Evolutionary conservation across 2,329 filamentous ascomycete species (phyloP).

Genomic region (Penicillium sumatraense): DNA sequence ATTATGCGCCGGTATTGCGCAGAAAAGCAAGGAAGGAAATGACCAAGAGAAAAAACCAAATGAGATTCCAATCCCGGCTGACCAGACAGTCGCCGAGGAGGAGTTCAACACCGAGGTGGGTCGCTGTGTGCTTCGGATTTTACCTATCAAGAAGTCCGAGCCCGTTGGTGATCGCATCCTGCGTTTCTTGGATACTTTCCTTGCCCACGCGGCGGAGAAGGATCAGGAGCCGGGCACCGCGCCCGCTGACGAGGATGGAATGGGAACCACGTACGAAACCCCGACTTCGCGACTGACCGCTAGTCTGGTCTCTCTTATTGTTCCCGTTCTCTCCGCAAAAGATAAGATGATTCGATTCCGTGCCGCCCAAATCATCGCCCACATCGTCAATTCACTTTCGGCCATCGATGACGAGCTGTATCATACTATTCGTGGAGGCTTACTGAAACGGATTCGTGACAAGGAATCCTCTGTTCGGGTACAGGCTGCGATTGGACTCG

Average conservation of each 20-base stretch:
- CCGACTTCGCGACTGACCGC: conserved; percentile 80
- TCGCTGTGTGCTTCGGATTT: conserved; percentile 77
- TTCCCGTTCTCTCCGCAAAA: conserved; percentile 80
- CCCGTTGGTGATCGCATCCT: conserved; percentile 82
- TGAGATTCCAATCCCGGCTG: conserved; percentile 43
- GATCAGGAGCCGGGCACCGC: conserved; percentile 69
- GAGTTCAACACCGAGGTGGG: conserved; percentile 87
- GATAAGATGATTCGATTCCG: conserved; percentile 92
- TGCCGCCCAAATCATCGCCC: conserved; percentile 84
- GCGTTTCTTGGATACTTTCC: conserved; percentile 84
- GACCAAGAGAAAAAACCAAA: conserved; percentile 55
- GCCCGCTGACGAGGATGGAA: conserved; percentile 70
- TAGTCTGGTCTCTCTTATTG: conserved; percentile 71
- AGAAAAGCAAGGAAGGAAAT: conserved; percentile 50
- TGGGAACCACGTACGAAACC: conserved; percentile 76
- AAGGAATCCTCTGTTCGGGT: conserved; percentile 92
- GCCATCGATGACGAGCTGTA: conserved; percentile 92
- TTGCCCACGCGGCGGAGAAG: conserved; percentile 70
- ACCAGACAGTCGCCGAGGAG: conserved; percentile 76
- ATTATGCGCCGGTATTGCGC: conserved; percentile 67
- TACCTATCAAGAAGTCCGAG: conserved; percentile 92
- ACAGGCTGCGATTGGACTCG: conserved; percentile 90
- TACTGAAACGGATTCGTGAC: conserved; percentile 86
- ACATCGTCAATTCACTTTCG: conserved; percentile 90
- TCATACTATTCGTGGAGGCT: conserved; percentile 74